A percentile compares a stretch with the other conserved stretches of the same genome.
Conservation (phyloP, 2,329 filamentous ascomycete species). For the Alternaria conjuncta region DNA sequence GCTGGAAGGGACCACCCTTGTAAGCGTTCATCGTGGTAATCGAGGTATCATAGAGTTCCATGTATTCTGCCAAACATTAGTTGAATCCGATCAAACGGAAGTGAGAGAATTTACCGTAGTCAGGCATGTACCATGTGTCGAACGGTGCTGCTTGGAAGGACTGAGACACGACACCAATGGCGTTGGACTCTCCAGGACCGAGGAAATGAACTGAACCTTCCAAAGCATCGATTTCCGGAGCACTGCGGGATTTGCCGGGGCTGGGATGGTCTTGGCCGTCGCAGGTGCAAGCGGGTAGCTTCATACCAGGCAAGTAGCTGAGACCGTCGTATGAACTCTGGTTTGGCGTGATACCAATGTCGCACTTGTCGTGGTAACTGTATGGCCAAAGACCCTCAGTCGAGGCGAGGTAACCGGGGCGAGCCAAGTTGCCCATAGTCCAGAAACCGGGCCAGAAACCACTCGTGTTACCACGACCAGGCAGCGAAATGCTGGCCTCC, state of each 20-base stretch:
- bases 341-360: constrained; percentile 74
- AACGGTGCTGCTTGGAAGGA: constrained; percentile 73
- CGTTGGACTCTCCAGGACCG: constrained; percentile 56
- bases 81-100: background rate
- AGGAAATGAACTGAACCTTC: constrained; percentile 68
- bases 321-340: constrained; percentile 72
- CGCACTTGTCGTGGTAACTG: constrained; percentile 72
- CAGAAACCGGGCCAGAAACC: constrained; percentile 80
- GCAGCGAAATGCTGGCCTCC: constrained; percentile 73
- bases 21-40: constrained; percentile 62
- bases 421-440: constrained; percentile 75
- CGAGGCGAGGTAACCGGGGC: constrained; percentile 71
- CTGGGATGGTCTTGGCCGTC: constrained; percentile 68
- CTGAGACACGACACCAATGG: constrained; percentile 68
- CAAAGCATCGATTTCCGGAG: constrained; percentile 75
- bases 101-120: constrained; percentile 49
- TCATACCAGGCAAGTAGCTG: constrained; percentile 72
- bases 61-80: constrained; percentile 57
- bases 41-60: constrained; percentile 68
- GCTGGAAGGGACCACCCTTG: constrained; percentile 62
- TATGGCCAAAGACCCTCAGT: constrained; percentile 79
- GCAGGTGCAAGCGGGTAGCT: constrained; percentile 72
- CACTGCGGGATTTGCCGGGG: constrained; percentile 68
- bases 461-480: constrained; percentile 68
- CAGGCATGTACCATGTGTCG: constrained; percentile 72